Evolutionary conservation across 169 alveolate genomes (phyloP).

Genomic region (Plasmodium knowlesi): DNA sequence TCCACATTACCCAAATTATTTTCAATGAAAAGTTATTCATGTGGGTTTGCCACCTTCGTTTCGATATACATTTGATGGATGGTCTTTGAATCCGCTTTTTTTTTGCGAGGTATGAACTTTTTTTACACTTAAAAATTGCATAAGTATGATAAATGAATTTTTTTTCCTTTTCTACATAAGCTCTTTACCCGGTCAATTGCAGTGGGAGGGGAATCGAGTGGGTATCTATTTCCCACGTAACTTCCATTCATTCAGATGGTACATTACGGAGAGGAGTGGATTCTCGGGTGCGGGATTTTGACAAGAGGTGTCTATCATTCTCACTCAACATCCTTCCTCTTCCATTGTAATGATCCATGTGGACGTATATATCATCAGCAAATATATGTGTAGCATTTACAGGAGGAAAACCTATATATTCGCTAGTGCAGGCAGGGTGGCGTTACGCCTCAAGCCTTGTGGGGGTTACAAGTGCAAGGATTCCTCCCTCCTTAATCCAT

Average conservation of each 20-base stretch:
- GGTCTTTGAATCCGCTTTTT: background rate
- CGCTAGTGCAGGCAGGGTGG: background rate
- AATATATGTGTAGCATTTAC: background rate
- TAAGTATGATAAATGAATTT: background rate
- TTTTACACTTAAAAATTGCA: slow-evolving; percentile 11
- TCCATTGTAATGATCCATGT: background rate
- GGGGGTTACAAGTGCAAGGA: background rate
- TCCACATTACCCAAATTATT: background rate
- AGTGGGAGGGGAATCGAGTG: background rate
- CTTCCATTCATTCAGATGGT: background rate
- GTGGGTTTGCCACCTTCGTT: background rate
- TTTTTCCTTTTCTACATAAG: background rate
- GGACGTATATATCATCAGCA: background rate
- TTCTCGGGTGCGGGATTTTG: background rate
- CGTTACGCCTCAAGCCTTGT: background rate
- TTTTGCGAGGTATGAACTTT: background rate
- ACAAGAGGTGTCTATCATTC: background rate
- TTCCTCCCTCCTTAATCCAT: background rate
- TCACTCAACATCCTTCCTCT: background rate
- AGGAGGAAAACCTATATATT: background rate
- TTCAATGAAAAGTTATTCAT: background rate
- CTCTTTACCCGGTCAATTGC: background rate
- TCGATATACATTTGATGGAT: background rate
- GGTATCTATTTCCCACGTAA: background rate
- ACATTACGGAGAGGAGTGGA: background rate